These are phyloP conservation scores for Lenzites betulinus DNA, from an alignment of 768 basidiomycete species.

Conservation along the genomic window DNA sequence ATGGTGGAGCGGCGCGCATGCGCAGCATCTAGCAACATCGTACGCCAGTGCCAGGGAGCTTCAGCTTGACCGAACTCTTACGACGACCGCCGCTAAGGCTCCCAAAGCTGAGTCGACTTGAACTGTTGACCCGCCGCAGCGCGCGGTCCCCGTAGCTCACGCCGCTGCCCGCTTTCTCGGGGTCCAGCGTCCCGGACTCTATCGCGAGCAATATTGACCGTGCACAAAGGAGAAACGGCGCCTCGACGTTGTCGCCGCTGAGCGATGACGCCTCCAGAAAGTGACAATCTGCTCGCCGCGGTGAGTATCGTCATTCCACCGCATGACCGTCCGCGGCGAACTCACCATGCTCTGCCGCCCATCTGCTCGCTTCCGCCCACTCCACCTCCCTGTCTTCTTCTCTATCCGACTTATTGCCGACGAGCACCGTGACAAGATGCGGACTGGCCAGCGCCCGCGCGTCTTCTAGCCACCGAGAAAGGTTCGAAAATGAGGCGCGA, in stretches of 20 bases:
- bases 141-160: constrained; percentile 97
- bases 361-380: constrained; percentile 91
- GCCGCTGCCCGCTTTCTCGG: constrained; percentile 92
- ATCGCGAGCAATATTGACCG: constrained; percentile 88
- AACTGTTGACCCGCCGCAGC: constrained; percentile 85
- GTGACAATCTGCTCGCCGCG: constrained; percentile 65
- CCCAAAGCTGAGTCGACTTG: constrained; percentile 86
- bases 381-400: constrained; percentile 96
- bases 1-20: background rate
- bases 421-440: constrained; percentile 84
- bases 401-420: constrained; percentile 94
- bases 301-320: constrained; percentile 5
- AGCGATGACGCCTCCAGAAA: constrained; percentile 94
- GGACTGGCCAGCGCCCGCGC: constrained; percentile 92
- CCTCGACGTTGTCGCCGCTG: constrained; percentile 90
- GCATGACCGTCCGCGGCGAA: background rate
- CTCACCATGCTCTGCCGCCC: constrained; percentile 94
- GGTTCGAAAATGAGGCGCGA: constrained; percentile 82
- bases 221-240: constrained; percentile 87
- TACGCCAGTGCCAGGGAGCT: constrained; percentile 52
- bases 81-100: constrained; percentile 71
- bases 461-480: constrained; percentile 90
- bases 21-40: constrained; percentile 59
- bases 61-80: constrained; percentile 59
- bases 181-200: constrained; percentile 88